These are phyloP conservation scores for Iodosphaeria phyllophila DNA, from an alignment of 2,329 filamentous ascomycete species.

Conservation along the genomic window DNA sequence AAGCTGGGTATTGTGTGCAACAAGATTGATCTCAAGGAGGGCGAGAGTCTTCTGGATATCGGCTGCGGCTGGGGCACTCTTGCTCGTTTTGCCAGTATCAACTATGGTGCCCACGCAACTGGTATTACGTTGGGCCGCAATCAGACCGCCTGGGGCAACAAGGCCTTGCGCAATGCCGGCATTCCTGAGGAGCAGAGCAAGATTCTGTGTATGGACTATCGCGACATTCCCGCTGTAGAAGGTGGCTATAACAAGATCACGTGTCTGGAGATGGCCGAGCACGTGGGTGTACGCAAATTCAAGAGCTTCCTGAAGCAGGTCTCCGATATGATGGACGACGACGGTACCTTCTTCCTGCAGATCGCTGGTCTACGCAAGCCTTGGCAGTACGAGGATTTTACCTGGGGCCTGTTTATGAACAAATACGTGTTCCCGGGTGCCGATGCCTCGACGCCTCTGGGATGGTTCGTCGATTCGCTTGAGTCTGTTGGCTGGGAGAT, in stretches of 20 bases:
- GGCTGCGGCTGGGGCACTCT: conserved; percentile 98
- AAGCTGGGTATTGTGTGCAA: conserved; percentile 90
- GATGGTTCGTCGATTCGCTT: conserved; percentile 67
- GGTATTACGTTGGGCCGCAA: conserved; percentile 91
- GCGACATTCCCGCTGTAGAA: conserved; percentile 66
- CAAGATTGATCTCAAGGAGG: conserved; percentile 72
- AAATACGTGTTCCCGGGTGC: conserved; percentile 97
- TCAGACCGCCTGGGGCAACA: conserved; percentile 94
- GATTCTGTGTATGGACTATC: conserved; percentile 93
- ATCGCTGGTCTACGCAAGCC: conserved; percentile 82
- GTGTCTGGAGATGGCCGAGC: conserved; percentile 95
- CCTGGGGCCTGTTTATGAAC: conserved; percentile 99
- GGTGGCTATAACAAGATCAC: conserved; percentile 87
- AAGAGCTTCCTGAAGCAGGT: conserved; percentile 66
- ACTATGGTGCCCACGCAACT: conserved; percentile 72
- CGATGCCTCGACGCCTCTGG: conserved; percentile 84
- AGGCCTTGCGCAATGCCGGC: conserved; percentile 63
- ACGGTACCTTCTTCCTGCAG: conserved; percentile 91
- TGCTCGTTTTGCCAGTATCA: conserved; percentile 76
- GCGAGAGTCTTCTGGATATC: conserved; percentile 77
- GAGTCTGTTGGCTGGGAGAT: conserved; percentile 81
- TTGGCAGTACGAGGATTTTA: conserved; percentile 96
- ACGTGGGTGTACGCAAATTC: conserved; percentile 87
- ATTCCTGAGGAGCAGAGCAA: conserved; percentile 76
- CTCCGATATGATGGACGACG: conserved; percentile 88